Conservation (phyloP, 1,284 basidiomycete genomes). For the Boletellus deceptivus region DNA sequence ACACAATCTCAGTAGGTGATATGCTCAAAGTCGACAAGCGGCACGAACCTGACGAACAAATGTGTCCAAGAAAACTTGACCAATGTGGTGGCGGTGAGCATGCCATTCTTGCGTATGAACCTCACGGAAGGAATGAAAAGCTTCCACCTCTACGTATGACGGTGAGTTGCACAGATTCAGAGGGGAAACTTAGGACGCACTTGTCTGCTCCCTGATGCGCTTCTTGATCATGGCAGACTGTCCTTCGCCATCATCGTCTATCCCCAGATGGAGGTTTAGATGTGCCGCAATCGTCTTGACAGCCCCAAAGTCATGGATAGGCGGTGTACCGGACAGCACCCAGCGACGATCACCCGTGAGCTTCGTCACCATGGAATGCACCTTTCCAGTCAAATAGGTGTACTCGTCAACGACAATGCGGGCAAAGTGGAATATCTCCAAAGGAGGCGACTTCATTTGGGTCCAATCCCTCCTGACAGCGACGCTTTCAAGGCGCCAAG, state of each 20-base stretch:
- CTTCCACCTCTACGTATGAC: slow-evolving; percentile 69
- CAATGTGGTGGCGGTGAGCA: slow-evolving; percentile 78
- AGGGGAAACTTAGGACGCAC: slow-evolving; percentile 40
- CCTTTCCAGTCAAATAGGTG: slow-evolving; percentile 85
- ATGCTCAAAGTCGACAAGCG: neutral
- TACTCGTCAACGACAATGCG: slow-evolving; percentile 94
- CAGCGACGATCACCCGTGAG: slow-evolving; percentile 81
- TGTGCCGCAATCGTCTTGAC: slow-evolving; percentile 90
- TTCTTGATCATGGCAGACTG: slow-evolving; percentile 74
- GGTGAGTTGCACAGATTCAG: slow-evolving; percentile 4
- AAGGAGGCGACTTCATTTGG: slow-evolving; percentile 75
- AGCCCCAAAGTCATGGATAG: slow-evolving; percentile 87
- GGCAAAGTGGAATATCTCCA: slow-evolving; percentile 91
- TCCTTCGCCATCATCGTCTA: slow-evolving; percentile 87
- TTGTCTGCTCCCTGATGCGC: slow-evolving; percentile 80
- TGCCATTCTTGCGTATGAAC: slow-evolving; percentile 93
- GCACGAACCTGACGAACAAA: slow-evolving; percentile 80
- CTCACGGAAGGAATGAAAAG: slow-evolving; percentile 96
- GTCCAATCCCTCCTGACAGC: slow-evolving; percentile 74
- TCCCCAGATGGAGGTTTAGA: slow-evolving; percentile 82
- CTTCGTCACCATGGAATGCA: slow-evolving; percentile 76
- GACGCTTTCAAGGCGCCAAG: slow-evolving; percentile 73
- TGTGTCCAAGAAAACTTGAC: slow-evolving; percentile 80
- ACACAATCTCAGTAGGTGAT: slow-evolving; percentile 11
- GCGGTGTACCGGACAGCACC: slow-evolving; percentile 96